Base-by-base conservation (phyloP, 192 early-diverging fungal genomes). In the Podila epicladia region DNA sequence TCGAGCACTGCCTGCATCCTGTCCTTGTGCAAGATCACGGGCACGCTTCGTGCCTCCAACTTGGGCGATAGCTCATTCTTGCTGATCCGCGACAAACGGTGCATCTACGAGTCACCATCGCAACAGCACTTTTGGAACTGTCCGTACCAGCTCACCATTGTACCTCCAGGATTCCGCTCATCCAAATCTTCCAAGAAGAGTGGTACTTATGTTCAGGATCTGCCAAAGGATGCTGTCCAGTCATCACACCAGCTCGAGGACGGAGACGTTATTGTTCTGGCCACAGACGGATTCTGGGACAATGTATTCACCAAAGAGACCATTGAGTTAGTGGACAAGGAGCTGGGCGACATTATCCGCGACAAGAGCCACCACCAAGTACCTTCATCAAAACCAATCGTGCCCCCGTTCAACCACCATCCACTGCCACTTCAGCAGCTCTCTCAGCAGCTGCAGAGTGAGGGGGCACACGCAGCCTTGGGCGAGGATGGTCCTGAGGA, bases 111-210 rank as follows among this genome's bases (percentile, higher is more conserved):
- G 71, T 86, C 85, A 28, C 86, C 89, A 0, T 84, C 86, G 17
- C 89, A 90, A 50, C 89, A 90, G 49, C 89, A 90, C 73, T 90
- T 87, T 71, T 90, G 87, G 66, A 90, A 90, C 61, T 90, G 89
- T 67, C 89, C 89, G 60, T 90, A 89, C 80, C 89, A 90, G 67
- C 76, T 90, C 58, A 89, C 87, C 0, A 82, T 90, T 12, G 65
- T 90, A 22, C 89, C 89, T 9, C 83, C 83, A 4, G 67, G 70
- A 51, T 83, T 84, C 50, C 87, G 83, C 17, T 19, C 63, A 41
- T 9, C 60, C 19, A 38, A n/a, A 60, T 26, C 60, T 51, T 15
- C 59, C 29, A 53, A n/a, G 15, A 71, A 67, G 22, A 65, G 51
- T 20, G 62, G 64, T 33, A n/a, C 59, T 0, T 85, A 83, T 66